phyloP scores from a whole-genome alignment of 2,329 filamentous ascomycete species.

The Xylariaceae sp. region DNA sequence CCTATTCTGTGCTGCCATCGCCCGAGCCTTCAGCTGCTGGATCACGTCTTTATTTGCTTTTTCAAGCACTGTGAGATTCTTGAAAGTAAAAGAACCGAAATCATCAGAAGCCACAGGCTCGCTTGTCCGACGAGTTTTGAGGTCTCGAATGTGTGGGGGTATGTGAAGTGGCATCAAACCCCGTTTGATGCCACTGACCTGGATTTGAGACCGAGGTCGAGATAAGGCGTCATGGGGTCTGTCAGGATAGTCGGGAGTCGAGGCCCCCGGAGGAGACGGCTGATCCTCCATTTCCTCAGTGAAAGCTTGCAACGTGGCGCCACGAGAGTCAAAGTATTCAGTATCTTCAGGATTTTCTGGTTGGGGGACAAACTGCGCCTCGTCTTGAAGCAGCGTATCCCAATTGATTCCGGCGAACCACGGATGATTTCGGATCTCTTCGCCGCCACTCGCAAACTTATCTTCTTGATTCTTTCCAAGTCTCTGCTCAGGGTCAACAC shows the following conservation, averaged over 20 bases:
- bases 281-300: slow-evolving; percentile 93
- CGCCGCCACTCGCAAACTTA: slow-evolving; percentile 75
- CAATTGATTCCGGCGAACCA: slow-evolving; percentile 89
- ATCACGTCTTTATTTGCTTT: slow-evolving; percentile 99
- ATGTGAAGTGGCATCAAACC: slow-evolving; percentile 94
- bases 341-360: slow-evolving; percentile 94
- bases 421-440: slow-evolving; percentile 81
- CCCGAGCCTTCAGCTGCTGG: slow-evolving; percentile 88
- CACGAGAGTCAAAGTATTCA: slow-evolving; percentile 91
- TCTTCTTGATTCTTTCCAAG: slow-evolving; percentile 83
- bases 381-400: slow-evolving; percentile 87
- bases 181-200: slow-evolving; percentile 77
- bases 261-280: slow-evolving; percentile 64
- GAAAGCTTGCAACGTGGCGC: slow-evolving; percentile 87
- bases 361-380: slow-evolving; percentile 90
- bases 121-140: slow-evolving; percentile 79
- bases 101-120: slow-evolving; percentile 87
- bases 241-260: slow-evolving; percentile 74
- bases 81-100: slow-evolving; percentile 94
- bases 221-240: slow-evolving; percentile 92
- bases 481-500: slow-evolving; percentile 72
- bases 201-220: slow-evolving; percentile 69
- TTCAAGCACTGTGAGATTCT: slow-evolving; percentile 91
- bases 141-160: slow-evolving; percentile 89
- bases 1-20: slow-evolving; percentile 64